These are phyloP conservation scores for Rhipidocladum racemiflorum DNA, from an alignment of 176 grass and related monocot species.

Conservation along the genomic window DNA sequence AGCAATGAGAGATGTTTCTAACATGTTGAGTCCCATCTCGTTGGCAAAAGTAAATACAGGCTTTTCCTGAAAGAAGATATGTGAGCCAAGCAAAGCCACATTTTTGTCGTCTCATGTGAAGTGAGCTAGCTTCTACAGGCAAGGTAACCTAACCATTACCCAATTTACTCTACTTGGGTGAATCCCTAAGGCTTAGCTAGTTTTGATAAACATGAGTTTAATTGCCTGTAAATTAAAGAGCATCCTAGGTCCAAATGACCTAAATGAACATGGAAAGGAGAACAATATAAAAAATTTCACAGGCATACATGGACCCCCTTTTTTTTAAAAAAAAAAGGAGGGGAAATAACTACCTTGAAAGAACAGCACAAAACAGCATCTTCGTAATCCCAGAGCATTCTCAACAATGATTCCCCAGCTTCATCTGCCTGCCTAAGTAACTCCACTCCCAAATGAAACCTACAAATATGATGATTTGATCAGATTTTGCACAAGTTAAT, in stretches of 20 bases:
- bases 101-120: not conserved
- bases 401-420: conserved; percentile 71
- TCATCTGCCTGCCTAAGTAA: conserved; percentile 61
- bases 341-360: conserved; percentile 56
- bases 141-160: not conserved
- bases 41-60: conserved; percentile 89
- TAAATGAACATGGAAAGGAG: not conserved
- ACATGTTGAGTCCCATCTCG: conserved; percentile 95
- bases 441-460: conserved; percentile 79
- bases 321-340: not conserved
- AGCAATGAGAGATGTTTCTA: conserved; percentile 88
- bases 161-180: not conserved
- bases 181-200: not conserved
- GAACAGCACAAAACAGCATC: conserved; percentile 92
- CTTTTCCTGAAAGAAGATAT: conserved; percentile 58
- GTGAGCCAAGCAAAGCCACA: conserved; percentile 11
- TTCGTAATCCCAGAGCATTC: conserved; percentile 89
- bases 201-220: not conserved
- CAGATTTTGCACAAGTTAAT: not conserved
- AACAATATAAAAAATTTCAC: not conserved
- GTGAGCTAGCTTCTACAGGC: conserved; percentile 1
- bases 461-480: conserved; percentile 30
- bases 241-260: not conserved
- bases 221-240: not conserved
- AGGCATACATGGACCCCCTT: not conserved